phyloP scores from a whole-genome alignment of 495 filamentous ascomycete species.

The Trichoderma parareesei region DNA sequence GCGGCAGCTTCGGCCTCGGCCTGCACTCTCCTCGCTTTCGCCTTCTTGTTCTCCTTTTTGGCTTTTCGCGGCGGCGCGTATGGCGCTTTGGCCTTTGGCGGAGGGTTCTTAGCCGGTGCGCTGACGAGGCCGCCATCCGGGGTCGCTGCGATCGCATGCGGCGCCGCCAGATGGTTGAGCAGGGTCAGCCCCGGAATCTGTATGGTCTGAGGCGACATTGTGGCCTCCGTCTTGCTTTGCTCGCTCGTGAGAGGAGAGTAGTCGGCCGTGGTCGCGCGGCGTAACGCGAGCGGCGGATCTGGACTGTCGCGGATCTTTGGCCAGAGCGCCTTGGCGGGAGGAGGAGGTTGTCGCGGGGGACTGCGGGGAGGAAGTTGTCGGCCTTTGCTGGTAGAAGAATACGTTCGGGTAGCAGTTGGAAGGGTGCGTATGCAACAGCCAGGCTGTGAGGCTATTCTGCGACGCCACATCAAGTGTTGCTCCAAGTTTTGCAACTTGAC shows the following conservation, averaged over 20 bases:
- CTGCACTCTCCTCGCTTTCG: background rate
- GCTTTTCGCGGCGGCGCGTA: background rate
- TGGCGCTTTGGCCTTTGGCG: background rate
- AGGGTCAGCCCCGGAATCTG: constrained; percentile 3
- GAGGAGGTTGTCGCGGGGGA: background rate
- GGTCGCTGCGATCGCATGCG: background rate
- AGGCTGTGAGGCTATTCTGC: background rate
- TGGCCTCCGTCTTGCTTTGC: background rate
- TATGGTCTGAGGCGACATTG: background rate
- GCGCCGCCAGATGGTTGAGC: background rate
- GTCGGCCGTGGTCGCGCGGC: background rate
- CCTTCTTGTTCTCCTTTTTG: background rate
- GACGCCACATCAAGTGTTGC: background rate
- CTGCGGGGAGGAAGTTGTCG: background rate
- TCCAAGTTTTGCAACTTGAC: background rate
- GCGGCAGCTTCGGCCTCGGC: background rate
- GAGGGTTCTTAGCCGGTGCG: background rate
- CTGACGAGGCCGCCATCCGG: background rate
- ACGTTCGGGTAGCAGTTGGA: background rate
- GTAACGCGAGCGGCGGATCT: background rate
- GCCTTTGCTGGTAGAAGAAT: background rate
- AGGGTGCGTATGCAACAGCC: background rate
- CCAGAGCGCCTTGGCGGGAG: background rate
- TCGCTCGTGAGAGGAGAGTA: background rate
- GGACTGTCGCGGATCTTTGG: background rate